Evolutionary conservation across 495 filamentous ascomycete genomes (phyloP).

Genomic region (Daldinia vernicosa): DNA sequence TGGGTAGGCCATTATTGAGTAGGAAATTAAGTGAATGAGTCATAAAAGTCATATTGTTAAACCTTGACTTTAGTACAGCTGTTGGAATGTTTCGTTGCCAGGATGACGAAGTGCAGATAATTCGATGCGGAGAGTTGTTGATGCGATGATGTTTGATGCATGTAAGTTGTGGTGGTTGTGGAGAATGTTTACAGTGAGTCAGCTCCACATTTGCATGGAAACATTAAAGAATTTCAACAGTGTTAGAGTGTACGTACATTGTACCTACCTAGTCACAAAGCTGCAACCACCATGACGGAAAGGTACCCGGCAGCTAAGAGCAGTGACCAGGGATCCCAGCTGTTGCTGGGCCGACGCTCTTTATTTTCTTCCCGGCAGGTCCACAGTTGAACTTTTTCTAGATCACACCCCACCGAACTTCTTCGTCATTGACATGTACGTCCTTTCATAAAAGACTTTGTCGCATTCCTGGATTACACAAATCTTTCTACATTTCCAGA

Average conservation of each 20-base stretch:
- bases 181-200: slow-evolving; percentile 22
- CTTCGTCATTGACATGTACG: slow-evolving; percentile 28
- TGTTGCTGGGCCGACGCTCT: slow-evolving; percentile 1
- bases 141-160: slow-evolving; percentile 20
- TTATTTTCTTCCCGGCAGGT: slow-evolving; percentile 20
- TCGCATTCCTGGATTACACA: slow-evolving; percentile 17
- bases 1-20: not conserved
- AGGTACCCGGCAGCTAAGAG: not conserved
- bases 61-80: not conserved
- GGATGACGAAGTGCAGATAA: slow-evolving; percentile 12
- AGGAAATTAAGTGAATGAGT: slow-evolving; percentile 31
- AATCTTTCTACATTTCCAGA: slow-evolving; percentile 25
- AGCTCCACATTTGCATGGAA: not conserved
- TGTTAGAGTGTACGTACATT: not conserved
- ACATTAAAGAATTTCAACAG: not conserved
- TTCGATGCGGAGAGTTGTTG: slow-evolving; percentile 27
- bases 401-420: not conserved
- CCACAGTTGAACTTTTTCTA: slow-evolving; percentile 6
- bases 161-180: not conserved
- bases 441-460: slow-evolving; percentile 17
- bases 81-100: slow-evolving; percentile 19
- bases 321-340: not conserved
- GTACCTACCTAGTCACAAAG: not conserved
- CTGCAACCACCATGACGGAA: slow-evolving; percentile 12
- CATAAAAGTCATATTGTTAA: slow-evolving; percentile 12